Base-by-base conservation (phyloP, 2,329 filamentous ascomycete genomes). In the Claviceps sp. region DNA sequence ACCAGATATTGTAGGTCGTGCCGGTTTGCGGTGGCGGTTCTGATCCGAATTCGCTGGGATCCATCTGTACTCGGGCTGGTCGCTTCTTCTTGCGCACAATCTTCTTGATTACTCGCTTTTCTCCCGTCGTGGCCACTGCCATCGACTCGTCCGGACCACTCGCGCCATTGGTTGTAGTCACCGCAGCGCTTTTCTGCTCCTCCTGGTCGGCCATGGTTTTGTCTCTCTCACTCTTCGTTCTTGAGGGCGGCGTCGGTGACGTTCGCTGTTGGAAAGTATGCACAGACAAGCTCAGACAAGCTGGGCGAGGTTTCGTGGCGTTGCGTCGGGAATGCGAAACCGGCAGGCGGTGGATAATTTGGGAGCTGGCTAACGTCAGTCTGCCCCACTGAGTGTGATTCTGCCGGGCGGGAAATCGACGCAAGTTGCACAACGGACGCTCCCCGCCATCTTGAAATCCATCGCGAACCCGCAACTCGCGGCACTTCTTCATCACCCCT, bases 1-100 rank as follows among this genome's bases (percentile, higher is more conserved):
- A 95, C 91, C 60, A 61, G 47, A 61, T 94, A 69, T 98, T 98
- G 77, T 93, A 98, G 54, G 90, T 88, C 0, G 88, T 95, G 50
- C 93, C 93, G 0, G 91, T 97, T 62, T 97, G 90, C 1, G 88
- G 86, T 16, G 90, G 88, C 4, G 87, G 85, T 61, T 95, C 88
- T 37, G 84, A 84, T 60, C 85, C 87, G 70, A 95, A 79, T 44
- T 84, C 84, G 42, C 85, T 82, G 1, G 89, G 82, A 63, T 98
- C 93, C 62, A 96, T 84, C 71, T 98, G 93, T 0, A 86, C 85
- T 54, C 91, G 82, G 47, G 93, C 93, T 37, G 93, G 93, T 41
- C 89, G 79, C 63, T 86, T 84, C 74, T 95, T 96, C 65, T 87
- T 89, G 57, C 90, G 83, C 59, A 95, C 85, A 59, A 97, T 88